Evolutionary conservation across 306 rosid genomes (phyloP).

Genomic region (Fragaria nilgerrensis): DNA sequence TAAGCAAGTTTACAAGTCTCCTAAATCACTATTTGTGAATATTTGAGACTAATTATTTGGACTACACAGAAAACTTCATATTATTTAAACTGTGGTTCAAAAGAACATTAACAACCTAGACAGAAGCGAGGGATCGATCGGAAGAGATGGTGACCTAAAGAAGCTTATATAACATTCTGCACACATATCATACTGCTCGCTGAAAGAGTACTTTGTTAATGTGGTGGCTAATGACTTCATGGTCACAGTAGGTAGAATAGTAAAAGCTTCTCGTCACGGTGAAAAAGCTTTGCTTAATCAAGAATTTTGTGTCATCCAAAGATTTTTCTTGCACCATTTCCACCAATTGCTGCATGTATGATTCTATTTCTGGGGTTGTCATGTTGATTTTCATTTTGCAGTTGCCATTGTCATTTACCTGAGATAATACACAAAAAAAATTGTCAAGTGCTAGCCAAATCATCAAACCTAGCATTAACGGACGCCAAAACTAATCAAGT

Average conservation of each 20-base stretch:
- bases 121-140: background rate
- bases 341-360: slow-evolving; percentile 66
- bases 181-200: slow-evolving; percentile 39
- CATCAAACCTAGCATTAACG: background rate
- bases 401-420: slow-evolving; percentile 42
- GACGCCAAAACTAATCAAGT: slow-evolving; percentile 1
- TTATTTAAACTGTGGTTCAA: background rate
- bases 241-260: slow-evolving; percentile 62
- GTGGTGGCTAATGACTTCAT: slow-evolving; percentile 61
- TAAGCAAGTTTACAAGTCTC: background rate
- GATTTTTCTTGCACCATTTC: slow-evolving; percentile 51
- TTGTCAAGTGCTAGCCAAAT: background rate
- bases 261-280: slow-evolving; percentile 59
- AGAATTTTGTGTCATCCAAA: slow-evolving; percentile 36
- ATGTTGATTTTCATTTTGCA: background rate
- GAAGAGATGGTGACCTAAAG: background rate
- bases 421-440: background rate
- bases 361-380: slow-evolving; percentile 45
- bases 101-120: background rate
- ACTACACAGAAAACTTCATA: background rate
- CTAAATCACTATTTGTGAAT: background rate
- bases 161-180: background rate
- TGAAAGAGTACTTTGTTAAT: slow-evolving; percentile 78
- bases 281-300: slow-evolving; percentile 65
- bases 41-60: background rate